phyloP scores from a whole-genome alignment of 2,329 filamentous ascomycete species.

The Cryphonectria nitschkei region DNA sequence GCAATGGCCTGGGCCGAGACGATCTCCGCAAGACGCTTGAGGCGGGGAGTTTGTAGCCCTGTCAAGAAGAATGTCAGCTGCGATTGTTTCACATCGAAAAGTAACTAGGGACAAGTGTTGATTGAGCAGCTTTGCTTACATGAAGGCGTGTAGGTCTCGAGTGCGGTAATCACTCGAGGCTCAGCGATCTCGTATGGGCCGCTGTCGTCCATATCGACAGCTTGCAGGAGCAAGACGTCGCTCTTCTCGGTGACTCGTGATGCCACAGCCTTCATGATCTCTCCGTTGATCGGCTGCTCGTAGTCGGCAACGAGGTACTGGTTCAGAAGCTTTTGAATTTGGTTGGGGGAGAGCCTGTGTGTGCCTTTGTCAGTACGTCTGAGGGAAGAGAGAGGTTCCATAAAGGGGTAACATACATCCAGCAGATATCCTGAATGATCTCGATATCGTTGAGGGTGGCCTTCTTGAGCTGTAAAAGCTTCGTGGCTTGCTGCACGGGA shows the following conservation, averaged over 20 bases:
- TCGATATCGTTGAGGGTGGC: constrained; percentile 98
- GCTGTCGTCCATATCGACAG: constrained; percentile 98
- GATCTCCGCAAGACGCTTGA: constrained; percentile 97
- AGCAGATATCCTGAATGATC: constrained; percentile 99
- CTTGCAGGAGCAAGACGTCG: constrained; percentile 88
- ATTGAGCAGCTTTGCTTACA: constrained; percentile 61
- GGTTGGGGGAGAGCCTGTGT: constrained; percentile 87
- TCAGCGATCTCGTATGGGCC: constrained; percentile 98
- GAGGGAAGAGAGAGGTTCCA: too few relatives aligned
- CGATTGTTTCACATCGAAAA: not conserved
- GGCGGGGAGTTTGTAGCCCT: constrained; percentile 94
- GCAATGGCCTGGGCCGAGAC: constrained; percentile 95
- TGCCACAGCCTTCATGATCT: constrained; percentile 99
- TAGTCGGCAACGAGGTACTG: constrained; percentile 99
- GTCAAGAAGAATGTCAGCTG: constrained; percentile 31
- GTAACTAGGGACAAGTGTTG: not conserved
- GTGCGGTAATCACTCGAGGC: constrained; percentile 89
- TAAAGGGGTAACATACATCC: constrained; percentile 75
- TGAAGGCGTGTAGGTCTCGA: constrained; percentile 97
- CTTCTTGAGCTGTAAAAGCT: constrained; percentile 97
- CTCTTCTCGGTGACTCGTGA: constrained; percentile 98
- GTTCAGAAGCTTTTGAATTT: constrained; percentile 98
- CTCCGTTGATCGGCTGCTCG: constrained; percentile 98
- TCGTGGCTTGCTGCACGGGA: constrained; percentile 80
- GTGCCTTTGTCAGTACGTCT: constrained; percentile 15